Evolutionary conservation across 257 asterid species (phyloP).

Genomic region (Misopates orontium): DNA sequence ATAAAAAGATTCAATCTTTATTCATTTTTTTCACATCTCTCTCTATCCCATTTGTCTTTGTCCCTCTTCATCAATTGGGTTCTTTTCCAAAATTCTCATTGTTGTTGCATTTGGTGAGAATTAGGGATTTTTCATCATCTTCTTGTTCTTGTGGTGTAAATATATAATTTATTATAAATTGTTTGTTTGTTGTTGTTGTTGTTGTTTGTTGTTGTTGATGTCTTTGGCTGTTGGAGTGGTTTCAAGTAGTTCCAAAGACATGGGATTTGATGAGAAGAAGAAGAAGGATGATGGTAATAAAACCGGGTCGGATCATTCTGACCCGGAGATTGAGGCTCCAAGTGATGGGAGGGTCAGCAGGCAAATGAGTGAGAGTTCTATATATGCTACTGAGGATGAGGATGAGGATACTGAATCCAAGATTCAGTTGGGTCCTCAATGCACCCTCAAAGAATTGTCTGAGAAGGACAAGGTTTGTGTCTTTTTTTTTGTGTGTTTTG

Average conservation of each 20-base stretch:
- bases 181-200: background rate
- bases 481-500: background rate
- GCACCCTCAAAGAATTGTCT: slow-evolving; percentile 58
- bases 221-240: slow-evolving; percentile 53
- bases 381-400: slow-evolving; percentile 56
- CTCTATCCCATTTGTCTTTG: too few relatives aligned
- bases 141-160: background rate
- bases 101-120: background rate
- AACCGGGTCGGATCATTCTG: slow-evolving; percentile 9
- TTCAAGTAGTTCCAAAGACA: slow-evolving; percentile 43
- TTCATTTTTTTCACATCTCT: background rate
- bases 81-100: slow-evolving; percentile 3
- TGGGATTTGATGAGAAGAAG: slow-evolving; percentile 41
- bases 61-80: background rate
- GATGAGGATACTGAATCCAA: slow-evolving; percentile 46
- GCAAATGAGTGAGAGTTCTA: slow-evolving; percentile 43
- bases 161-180: slow-evolving; percentile 20
- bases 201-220: slow-evolving; percentile 34
- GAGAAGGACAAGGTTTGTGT: slow-evolving; percentile 62
- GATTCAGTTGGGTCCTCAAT: slow-evolving; percentile 60
- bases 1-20: background rate
- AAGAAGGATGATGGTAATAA: slow-evolving; percentile 12
- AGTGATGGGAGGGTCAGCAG: slow-evolving; percentile 30
- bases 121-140: too few relatives aligned
- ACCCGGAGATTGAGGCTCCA: slow-evolving; percentile 39